Conservation (phyloP, 2,329 filamentous ascomycete species). For the Orbilia blumenaviensis region DNA sequence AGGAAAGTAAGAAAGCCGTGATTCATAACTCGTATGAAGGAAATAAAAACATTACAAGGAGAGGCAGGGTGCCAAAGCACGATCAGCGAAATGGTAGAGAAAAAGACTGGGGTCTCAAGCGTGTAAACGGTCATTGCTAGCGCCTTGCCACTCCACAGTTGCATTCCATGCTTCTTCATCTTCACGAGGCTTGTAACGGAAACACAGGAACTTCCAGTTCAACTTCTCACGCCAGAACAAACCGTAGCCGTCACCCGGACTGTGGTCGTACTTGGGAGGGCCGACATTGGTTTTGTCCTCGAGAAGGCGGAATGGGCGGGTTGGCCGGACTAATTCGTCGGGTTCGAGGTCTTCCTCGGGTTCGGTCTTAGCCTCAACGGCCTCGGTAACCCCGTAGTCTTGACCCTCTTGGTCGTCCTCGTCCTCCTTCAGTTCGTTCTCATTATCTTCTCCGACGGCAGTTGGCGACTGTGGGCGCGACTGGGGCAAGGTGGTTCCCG, state of each 20-base stretch:
- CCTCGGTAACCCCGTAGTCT: too few relatives aligned
- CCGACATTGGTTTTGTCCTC: slow-evolving; percentile 56
- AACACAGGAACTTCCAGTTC: slow-evolving; percentile 85
- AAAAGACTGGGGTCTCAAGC: background rate
- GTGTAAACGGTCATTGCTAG: slow-evolving; percentile 32
- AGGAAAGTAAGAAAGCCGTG: slow-evolving; percentile 2
- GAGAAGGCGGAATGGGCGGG: slow-evolving; percentile 27
- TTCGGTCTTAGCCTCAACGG: slow-evolving; percentile 7
- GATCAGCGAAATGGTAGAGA: background rate
- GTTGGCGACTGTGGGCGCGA: slow-evolving; percentile 18
- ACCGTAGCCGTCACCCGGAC: slow-evolving; percentile 70
- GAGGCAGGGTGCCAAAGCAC: too few relatives aligned
- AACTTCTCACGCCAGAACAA: slow-evolving; percentile 78
- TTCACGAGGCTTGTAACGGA: slow-evolving; percentile 73
- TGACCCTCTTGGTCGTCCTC: background rate
- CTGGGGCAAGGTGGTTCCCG: slow-evolving; percentile 1
- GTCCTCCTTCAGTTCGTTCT: slow-evolving; percentile 32
- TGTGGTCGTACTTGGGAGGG: slow-evolving; percentile 56
- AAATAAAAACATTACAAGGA: background rate
- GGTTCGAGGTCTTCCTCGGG: slow-evolving; percentile 17
- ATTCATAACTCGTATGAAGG: background rate
- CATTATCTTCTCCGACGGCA: background rate
- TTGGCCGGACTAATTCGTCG: slow-evolving; percentile 37
- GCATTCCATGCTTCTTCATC: slow-evolving; percentile 42
- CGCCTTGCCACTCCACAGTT: slow-evolving; percentile 28